Conservation (phyloP, 345 rosid species). For the Hibiscus trionum region DNA sequence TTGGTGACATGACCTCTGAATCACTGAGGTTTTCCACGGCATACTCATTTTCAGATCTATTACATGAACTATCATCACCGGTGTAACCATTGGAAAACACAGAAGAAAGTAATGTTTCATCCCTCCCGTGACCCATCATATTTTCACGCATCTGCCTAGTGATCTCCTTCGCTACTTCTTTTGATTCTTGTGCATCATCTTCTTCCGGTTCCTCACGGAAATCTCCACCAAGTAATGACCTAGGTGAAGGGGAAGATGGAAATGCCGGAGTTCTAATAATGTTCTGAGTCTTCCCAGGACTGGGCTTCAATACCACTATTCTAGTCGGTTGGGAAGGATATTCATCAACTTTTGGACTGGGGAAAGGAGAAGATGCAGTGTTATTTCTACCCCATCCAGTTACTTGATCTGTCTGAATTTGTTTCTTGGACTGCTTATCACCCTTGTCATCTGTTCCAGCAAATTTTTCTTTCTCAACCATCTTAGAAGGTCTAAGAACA, state of each 20-base stretch:
- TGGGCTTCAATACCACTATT: constrained; percentile 89
- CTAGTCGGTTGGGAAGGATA: constrained; percentile 62
- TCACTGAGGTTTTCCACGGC: constrained; percentile 57
- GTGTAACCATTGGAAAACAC: constrained; percentile 72
- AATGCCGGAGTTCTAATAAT: constrained; percentile 31
- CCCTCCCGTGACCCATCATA: constrained; percentile 53
- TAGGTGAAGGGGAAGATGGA: constrained; percentile 41
- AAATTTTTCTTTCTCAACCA: constrained; percentile 46
- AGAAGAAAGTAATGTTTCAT: constrained; percentile 76
- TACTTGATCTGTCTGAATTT: constrained; percentile 31
- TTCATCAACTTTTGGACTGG: constrained; percentile 40
- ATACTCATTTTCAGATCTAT: constrained; percentile 58
- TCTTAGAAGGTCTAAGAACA: constrained; percentile 78
- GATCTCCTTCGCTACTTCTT: constrained; percentile 53
- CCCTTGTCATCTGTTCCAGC: constrained; percentile 36
- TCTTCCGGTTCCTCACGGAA: constrained; percentile 44
- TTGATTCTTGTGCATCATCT: constrained; percentile 47
- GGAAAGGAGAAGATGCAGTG: constrained; percentile 34
- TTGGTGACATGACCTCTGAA: constrained; percentile 69
- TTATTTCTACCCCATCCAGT: constrained; percentile 36
- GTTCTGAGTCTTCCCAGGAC: constrained; percentile 49
- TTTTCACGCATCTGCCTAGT: constrained; percentile 45
- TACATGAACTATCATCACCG: constrained; percentile 83
- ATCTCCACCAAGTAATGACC: constrained; percentile 27
- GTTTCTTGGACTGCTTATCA: constrained; percentile 39